These are phyloP conservation scores for Boletus fagicola DNA, from an alignment of 768 basidiomycete genomes.

Conservation along the genomic window DNA sequence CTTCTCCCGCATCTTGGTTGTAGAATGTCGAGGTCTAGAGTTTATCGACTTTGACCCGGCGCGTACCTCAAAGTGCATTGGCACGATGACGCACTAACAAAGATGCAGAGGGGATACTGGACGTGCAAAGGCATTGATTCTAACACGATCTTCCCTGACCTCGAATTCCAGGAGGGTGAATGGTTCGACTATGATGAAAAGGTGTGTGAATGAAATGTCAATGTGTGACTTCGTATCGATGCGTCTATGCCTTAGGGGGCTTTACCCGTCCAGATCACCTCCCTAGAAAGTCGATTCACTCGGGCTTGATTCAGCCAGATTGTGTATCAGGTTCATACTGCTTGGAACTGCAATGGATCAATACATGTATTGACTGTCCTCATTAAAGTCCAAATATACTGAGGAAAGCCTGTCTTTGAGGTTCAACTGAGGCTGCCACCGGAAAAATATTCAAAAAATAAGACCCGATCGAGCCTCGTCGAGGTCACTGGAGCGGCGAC, in stretches of 20 bases:
- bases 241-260: conserved; percentile 41
- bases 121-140: conserved; percentile 62
- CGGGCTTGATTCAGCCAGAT: conserved; percentile 44
- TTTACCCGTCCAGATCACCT: conserved; percentile 68
- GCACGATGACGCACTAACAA: background rate
- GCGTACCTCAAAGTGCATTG: conserved; percentile 16
- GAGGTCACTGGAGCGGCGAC: background rate
- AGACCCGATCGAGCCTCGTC: background rate
- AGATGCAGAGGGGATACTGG: conserved; percentile 66
- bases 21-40: conserved; percentile 89
- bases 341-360: background rate
- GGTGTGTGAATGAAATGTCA: conserved; percentile 37
- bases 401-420: background rate
- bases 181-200: conserved; percentile 95
- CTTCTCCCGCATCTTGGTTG: conserved; percentile 60
- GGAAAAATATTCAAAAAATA: background rate
- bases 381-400: background rate
- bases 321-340: background rate
- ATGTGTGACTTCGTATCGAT: background rate
- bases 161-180: conserved; percentile 49
- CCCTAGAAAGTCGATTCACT: conserved; percentile 63
- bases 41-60: conserved; percentile 80
- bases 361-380: background rate
- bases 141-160: conserved; percentile 57
- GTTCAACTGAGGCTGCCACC: background rate